Base-by-base conservation (phyloP, 148 eudicot species). In the Amaranthus cruentus region DNA sequence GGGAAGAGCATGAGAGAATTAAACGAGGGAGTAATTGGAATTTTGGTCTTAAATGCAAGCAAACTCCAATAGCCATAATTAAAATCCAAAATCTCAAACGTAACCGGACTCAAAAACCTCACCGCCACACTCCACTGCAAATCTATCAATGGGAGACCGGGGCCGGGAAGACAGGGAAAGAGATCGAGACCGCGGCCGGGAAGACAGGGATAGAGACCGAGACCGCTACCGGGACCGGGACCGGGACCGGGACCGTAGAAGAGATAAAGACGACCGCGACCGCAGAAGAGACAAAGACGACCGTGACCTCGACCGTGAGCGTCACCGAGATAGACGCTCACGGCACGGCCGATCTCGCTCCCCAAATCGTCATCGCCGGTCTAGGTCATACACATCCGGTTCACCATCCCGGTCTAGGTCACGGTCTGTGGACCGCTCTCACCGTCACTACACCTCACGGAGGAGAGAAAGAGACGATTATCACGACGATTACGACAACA, bases 391-490 rank as follows among this genome's bases (percentile, higher is more conserved):
- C 9, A 61, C 77, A 10, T 73, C 85, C 62, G 74, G 9, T 42
- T 67, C 86, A 3, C 81, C 74, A 0, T 62, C 81, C 15, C 80
- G 86, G 13, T 85, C 88, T 42, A 80, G 88, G 9, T 82, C 96
- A 3, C 87, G 83, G 57, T 83, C 97, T 1, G 76, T 83, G 1
- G 96, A 87, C 64, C 88, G 83, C 44, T 65, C 84, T 4, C 81
- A 72, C 61, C 80, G 77, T 64, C 81, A 81, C 78, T 77, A 56
- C 69, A 8, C 62, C 47, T 83, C 82, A 14, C 83, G 91, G n/a
- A 81, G 90, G 76, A 64, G 83, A 4, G 77, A 74, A 3, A 75
- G 79, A 51, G 85, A 84, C 74, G 87, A 80, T 2, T 71, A 77
- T 14, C 85, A 84, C 47, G 85, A 87, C 46, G 82, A 62, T 0